Evolutionary conservation across 208 protist genomes (phyloP).

Genomic region (Angomonas desouzai): DNA sequence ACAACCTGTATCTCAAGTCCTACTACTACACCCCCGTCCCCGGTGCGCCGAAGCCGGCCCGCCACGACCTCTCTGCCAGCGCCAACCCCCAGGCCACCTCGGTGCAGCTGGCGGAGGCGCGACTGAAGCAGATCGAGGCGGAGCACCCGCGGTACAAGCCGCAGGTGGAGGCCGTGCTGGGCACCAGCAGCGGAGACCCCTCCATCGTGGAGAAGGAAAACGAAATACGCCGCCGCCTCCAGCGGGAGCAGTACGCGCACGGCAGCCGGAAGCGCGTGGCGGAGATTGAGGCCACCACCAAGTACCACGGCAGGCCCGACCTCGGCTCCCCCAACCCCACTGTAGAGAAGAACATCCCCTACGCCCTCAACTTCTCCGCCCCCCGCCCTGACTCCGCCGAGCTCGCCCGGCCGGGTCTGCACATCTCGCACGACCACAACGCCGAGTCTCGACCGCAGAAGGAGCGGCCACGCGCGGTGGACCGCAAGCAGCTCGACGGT

Average conservation of each 20-base stretch:
- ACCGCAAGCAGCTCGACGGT: slow-evolving; percentile 28
- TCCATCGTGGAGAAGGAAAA: slow-evolving; percentile 50
- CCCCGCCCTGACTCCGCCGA: slow-evolving; percentile 36
- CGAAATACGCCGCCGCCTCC: slow-evolving; percentile 36
- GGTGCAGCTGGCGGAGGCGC: slow-evolving; percentile 47
- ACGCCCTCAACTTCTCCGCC: slow-evolving; percentile 41
- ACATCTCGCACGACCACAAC: slow-evolving; percentile 33
- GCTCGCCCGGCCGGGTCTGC: slow-evolving; percentile 18
- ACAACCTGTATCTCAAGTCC: slow-evolving; percentile 41
- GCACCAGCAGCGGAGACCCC: slow-evolving; percentile 31
- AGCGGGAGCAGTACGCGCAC: slow-evolving; percentile 41
- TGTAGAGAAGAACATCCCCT: slow-evolving; percentile 40
- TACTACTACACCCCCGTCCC: slow-evolving; percentile 43
- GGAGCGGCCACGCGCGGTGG: slow-evolving; percentile 18
- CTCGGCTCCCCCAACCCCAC: slow-evolving; percentile 25
- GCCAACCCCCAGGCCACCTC: slow-evolving; percentile 31
- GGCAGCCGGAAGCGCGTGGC: slow-evolving; percentile 30
- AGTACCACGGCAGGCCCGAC: slow-evolving; percentile 27
- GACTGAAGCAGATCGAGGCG: slow-evolving; percentile 36
- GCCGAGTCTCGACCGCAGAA: slow-evolving; percentile 19
- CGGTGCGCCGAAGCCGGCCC: background rate
- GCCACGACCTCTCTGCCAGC: slow-evolving; percentile 10
- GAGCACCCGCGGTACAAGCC: slow-evolving; percentile 27
- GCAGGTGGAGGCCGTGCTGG: slow-evolving; percentile 25
- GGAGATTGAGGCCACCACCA: slow-evolving; percentile 23